These are phyloP conservation scores for Lachnellula occidentalis DNA, from an alignment of 2,329 filamentous ascomycete species.

Conservation along the genomic window DNA sequence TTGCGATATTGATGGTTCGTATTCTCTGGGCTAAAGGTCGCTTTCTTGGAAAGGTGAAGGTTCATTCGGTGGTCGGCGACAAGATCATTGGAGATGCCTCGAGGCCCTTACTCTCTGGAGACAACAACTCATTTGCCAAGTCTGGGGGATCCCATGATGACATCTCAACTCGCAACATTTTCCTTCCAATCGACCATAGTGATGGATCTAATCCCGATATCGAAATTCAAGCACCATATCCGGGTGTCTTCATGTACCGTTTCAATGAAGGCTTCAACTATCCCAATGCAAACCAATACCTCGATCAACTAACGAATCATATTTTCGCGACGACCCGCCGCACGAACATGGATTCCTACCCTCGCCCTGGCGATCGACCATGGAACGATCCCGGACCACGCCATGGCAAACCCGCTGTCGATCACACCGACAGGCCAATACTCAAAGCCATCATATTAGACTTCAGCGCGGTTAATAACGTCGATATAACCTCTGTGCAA, in stretches of 20 bases:
- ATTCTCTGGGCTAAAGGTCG: slow-evolving; percentile 76
- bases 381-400: slow-evolving; percentile 91
- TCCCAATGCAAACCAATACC: slow-evolving; percentile 83
- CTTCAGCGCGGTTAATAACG: slow-evolving; percentile 88
- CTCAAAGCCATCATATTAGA: slow-evolving; percentile 90
- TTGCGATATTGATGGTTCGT: slow-evolving; percentile 74
- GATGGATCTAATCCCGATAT: slow-evolving; percentile 88
- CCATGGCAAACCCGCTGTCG: slow-evolving; percentile 42
- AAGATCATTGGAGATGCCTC: slow-evolving; percentile 61
- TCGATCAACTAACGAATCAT: slow-evolving; percentile 68
- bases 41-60: slow-evolving; percentile 76
- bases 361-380: slow-evolving; percentile 68
- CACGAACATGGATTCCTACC: slow-evolving; percentile 64
- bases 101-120: slow-evolving; percentile 38
- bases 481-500: slow-evolving; percentile 90
- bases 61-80: slow-evolving; percentile 80
- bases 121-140: slow-evolving; percentile 42
- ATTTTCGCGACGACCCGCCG: slow-evolving; percentile 69
- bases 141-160: slow-evolving; percentile 31
- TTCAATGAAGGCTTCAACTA: slow-evolving; percentile 96
- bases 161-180: slow-evolving; percentile 65
- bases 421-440: slow-evolving; percentile 53
- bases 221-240: slow-evolving; percentile 73
- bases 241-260: slow-evolving; percentile 91
- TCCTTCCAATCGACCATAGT: slow-evolving; percentile 78